phyloP scores from a whole-genome alignment of 2,329 filamentous ascomycete genomes.

The Botrytis cinerea region DNA sequence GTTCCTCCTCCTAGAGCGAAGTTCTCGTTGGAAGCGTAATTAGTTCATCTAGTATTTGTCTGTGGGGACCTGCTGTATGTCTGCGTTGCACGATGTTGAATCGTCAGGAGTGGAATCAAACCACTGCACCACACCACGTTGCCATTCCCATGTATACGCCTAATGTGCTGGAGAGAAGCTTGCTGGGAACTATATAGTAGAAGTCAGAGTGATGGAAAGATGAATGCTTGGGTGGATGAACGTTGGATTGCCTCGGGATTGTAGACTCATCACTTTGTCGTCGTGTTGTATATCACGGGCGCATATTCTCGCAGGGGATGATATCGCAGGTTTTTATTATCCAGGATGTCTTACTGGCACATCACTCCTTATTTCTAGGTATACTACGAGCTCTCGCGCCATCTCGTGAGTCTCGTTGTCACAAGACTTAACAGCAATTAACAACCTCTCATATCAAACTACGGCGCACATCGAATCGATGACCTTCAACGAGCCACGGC shows the following conservation, averaged over 20 bases:
- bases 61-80: neutral
- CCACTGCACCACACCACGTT: constrained; percentile 3
- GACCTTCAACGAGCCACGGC: neutral
- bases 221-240: neutral
- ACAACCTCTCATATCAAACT: neutral
- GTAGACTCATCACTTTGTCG: neutral
- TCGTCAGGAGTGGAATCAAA: constrained; percentile 1
- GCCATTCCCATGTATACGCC: neutral
- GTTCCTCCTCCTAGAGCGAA: neutral
- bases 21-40: neutral
- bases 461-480: neutral
- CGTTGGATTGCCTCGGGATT: neutral
- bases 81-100: neutral
- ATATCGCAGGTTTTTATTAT: neutral
- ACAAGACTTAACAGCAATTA: neutral
- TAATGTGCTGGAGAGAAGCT: neutral
- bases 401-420: fast-evolving
- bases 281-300: neutral
- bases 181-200: neutral
- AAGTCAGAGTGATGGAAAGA: neutral
- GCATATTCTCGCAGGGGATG: neutral
- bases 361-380: neutral
- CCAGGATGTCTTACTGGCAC: neutral
- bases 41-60: neutral
- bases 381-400: too few species aligned